phyloP scores from a whole-genome alignment of 805 yeast genomes.

The Ascoidea tarda region DNA sequence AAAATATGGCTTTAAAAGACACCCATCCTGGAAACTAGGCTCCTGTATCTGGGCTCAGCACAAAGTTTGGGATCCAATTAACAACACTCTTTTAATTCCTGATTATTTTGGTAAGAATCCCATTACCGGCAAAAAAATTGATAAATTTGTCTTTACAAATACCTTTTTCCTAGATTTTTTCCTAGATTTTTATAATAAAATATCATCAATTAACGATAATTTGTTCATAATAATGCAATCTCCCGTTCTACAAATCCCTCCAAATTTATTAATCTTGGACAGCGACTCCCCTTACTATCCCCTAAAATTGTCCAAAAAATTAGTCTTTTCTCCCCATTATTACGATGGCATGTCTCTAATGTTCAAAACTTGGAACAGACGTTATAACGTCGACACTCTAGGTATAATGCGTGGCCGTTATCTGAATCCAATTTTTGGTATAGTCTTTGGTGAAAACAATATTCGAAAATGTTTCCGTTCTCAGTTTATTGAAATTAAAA shows the following conservation, averaged over 20 bases:
- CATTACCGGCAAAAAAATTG: constrained; percentile 23
- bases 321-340: constrained; percentile 78
- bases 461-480: constrained; percentile 58
- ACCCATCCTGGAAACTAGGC: constrained; percentile 52
- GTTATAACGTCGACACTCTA: constrained; percentile 75
- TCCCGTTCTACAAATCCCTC: constrained; percentile 72
- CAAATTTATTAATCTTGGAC: constrained; percentile 35
- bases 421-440: constrained; percentile 52
- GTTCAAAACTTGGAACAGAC: constrained; percentile 80
- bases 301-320: constrained; percentile 33
- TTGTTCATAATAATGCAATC: constrained; percentile 60
- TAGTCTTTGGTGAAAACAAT: constrained; percentile 71
- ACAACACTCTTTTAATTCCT: constrained; percentile 27
- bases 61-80: constrained; percentile 53
- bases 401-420: constrained; percentile 78
- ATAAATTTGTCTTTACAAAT: constrained; percentile 46
- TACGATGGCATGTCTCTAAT: constrained; percentile 91
- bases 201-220: constrained; percentile 28
- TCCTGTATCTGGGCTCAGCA: constrained; percentile 71
- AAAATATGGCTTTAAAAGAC: constrained; percentile 60
- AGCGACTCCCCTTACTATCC: constrained; percentile 15
- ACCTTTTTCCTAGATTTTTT: constrained; percentile 52
- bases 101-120: constrained; percentile 36
- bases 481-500: constrained; percentile 54
- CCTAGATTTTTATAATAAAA: constrained; percentile 28